These are phyloP conservation scores for Ettlia oleoabundans DNA, from an alignment of 139 green algal species.

Conservation along the genomic window DNA sequence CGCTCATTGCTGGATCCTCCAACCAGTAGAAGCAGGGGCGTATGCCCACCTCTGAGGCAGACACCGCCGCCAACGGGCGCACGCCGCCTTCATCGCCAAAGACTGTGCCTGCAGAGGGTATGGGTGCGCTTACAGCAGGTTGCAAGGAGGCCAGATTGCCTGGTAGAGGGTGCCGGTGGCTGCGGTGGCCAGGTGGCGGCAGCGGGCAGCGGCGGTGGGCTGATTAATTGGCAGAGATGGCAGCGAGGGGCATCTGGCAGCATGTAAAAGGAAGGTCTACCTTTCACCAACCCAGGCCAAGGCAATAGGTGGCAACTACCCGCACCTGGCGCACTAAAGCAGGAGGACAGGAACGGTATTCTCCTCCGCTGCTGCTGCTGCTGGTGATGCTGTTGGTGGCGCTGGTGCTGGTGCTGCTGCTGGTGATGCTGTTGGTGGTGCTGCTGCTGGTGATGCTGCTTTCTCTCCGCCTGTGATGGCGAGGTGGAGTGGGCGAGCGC, in stretches of 20 bases:
- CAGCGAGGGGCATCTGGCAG: too few species aligned
- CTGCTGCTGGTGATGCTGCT: background rate
- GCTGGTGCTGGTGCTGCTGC: too few species aligned
- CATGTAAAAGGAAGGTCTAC: too few species aligned
- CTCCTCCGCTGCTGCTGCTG: too few species aligned
- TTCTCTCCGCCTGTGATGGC: background rate
- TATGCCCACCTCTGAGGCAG: slow-evolving; percentile 35
- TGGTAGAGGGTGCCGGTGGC: too few species aligned
- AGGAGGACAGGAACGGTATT: slow-evolving; percentile 11
- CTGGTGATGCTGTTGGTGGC: background rate
- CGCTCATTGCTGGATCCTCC: background rate
- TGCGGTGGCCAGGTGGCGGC: too few species aligned
- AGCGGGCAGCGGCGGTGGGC: too few species aligned
- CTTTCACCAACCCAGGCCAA: too few species aligned
- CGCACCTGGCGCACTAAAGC: slow-evolving; percentile 13
- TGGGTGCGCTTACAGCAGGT: too few species aligned
- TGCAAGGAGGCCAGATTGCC: too few species aligned
- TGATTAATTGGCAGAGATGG: too few species aligned
- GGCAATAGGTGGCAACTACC: too few species aligned
- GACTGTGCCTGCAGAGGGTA: background rate
- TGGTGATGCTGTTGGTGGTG: background rate
- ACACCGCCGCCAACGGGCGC: background rate
- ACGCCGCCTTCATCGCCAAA: background rate
- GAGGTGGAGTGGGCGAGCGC: background rate
- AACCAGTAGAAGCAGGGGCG: slow-evolving; percentile 50